These are phyloP conservation scores for Fusarium heterosporum DNA, from an alignment of 2,329 filamentous ascomycete species.

Conservation along the genomic window DNA sequence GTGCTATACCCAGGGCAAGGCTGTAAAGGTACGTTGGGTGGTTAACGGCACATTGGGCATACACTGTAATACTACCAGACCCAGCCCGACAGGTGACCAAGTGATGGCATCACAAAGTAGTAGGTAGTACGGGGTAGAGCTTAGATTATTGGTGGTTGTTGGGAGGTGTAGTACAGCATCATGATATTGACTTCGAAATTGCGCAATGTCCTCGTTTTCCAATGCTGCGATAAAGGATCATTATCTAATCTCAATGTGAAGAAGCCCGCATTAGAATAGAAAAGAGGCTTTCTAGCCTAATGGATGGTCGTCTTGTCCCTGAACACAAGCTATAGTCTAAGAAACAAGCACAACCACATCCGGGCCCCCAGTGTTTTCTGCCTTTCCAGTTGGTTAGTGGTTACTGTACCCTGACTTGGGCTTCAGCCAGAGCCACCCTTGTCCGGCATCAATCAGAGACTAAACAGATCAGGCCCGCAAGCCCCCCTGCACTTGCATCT, in stretches of 20 bases:
- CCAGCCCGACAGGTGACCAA: constrained; percentile 22
- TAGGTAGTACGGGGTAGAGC: not conserved
- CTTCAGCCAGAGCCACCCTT: constrained; percentile 11
- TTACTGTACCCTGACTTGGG: constrained; percentile 27
- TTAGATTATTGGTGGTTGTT: not conserved
- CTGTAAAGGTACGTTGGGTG: constrained; percentile 8
- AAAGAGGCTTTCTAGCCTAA: constrained; percentile 4
- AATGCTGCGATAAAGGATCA: not conserved
- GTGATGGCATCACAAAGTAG: constrained; percentile 17
- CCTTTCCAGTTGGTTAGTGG: not conserved
- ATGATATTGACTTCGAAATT: not conserved
- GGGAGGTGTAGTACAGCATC: not conserved
- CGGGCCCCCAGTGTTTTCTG: not conserved
- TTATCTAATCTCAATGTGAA: not conserved
- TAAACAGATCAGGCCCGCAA: constrained; percentile 38
- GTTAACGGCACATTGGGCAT: constrained; percentile 18
- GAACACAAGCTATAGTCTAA: not conserved
- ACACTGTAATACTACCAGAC: constrained; percentile 10
- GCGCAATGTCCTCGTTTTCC: not conserved
- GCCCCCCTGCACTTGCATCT: not conserved
- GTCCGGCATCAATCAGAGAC: constrained; percentile 30
- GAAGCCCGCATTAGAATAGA: not conserved
- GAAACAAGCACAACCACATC: not conserved
- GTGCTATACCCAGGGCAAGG: constrained; percentile 19
- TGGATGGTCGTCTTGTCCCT: constrained; percentile 4